phyloP scores from a whole-genome alignment of 768 basidiomycete species.

The Lactarius psammicola region DNA sequence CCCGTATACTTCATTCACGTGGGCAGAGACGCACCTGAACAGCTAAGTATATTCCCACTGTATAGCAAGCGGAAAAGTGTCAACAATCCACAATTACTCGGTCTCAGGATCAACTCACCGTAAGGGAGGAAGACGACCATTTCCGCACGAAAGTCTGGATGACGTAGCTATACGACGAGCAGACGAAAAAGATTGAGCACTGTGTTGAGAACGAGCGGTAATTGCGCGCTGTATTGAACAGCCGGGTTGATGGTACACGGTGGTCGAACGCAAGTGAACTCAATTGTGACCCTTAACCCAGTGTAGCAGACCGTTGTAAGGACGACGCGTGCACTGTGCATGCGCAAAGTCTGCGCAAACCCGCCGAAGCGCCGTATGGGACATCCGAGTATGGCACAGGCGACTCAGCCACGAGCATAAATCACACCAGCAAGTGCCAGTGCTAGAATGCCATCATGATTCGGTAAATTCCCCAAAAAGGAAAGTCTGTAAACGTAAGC shows the following conservation, averaged over 20 bases:
- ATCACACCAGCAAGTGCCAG: no score
- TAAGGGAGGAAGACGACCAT: conserved; percentile 34
- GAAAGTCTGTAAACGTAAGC: no score
- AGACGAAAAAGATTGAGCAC: not conserved
- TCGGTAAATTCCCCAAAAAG: no score
- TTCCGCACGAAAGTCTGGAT: no score
- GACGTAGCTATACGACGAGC: not conserved
- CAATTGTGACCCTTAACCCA: not conserved
- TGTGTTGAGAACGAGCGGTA: not conserved
- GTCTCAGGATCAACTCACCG: conserved; percentile 27
- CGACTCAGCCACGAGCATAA: no score
- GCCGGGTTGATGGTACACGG: no score
- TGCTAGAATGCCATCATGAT: no score
- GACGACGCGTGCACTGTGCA: no score
- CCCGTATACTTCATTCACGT: not conserved
- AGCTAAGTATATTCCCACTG: conserved; percentile 47
- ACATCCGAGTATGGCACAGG: no score
- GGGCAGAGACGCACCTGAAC: conserved; percentile 44
- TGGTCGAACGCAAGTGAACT: not conserved
- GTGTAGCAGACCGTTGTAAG: not conserved
- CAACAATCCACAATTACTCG: not conserved
- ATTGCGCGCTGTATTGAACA: not conserved
- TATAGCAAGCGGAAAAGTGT: conserved; percentile 4
- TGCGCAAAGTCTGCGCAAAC: no score
- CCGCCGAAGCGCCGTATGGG: no score